Evolutionary conservation across 2,329 filamentous ascomycete species (phyloP), one percentile per base, ranked within the genome.

Genomic region (Alternaria ethzedia): DNA sequence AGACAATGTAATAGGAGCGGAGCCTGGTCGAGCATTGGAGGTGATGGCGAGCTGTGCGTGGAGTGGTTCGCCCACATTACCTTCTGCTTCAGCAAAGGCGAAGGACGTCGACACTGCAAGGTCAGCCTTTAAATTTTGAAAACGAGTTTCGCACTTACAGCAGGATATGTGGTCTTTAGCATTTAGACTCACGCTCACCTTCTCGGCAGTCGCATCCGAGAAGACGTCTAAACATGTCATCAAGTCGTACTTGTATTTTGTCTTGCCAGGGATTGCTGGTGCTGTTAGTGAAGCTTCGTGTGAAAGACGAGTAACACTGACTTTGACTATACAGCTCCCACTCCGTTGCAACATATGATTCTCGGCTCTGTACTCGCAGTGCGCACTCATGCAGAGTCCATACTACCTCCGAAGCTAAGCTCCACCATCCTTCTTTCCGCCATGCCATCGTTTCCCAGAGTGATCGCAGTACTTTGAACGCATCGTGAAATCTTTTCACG

Each of bases 371-470:
- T 10, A 82, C 69, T 32, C 79, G 78, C 9, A 80, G 59, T 15
- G 86, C 86, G 70, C 86, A 87, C 61, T 87, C 82, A 64, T 87
- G 82, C 41, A 89, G 76, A 9, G 83, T 79, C 80, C 83, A 85
- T 47, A 86, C 80, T 44, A 88, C 83, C 44, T 85, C 83, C 57
- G 81, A 82, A 65, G 88, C 86, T 5, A 88, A 79, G 45, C 79
- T 74, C 83, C 85, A 87, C 88, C 88, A 90, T n/a, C 85, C 83
- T 70, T 88, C 84, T 46, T 77, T 78, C 49, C 88, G 84, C 88
- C 88, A 90, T n/a, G 80, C 82, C 73, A 86, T 83, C 10, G 75
- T 81, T 44, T 84, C 73, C 88, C 88, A 90, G 2, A 89, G 72
- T 5, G 86, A 82, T 36, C 79, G 79, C 20, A 90, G 79, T 3